Conservation (phyloP, 1,139 yeast species). For the Yamadazyma triangularis region DNA sequence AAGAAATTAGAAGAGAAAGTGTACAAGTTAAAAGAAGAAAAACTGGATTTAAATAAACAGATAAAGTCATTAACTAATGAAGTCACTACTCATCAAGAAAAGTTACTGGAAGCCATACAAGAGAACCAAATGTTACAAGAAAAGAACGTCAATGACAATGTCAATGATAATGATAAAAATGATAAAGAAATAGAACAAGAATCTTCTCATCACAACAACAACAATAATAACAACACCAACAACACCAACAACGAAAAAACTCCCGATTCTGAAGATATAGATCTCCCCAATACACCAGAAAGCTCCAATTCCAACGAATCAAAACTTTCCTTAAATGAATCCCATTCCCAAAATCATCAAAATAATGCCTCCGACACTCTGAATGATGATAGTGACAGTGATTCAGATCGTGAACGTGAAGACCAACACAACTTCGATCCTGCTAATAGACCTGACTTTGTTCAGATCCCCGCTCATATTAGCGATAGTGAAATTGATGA, state of each 20-base stretch:
- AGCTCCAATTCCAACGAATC: slow-evolving; percentile 1
- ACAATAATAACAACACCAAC: neutral
- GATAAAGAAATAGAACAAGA: neutral
- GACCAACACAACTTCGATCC: neutral
- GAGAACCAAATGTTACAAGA: neutral
- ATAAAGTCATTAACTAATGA: slow-evolving; percentile 5
- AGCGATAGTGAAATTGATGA: slow-evolving; percentile 1
- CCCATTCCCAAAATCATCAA: slow-evolving; percentile 1
- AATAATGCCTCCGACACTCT: neutral
- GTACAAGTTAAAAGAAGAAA: slow-evolving; percentile 14
- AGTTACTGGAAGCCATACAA: neutral
- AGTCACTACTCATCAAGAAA: neutral
- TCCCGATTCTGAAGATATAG: slow-evolving; percentile 1
- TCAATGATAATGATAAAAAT: neutral
- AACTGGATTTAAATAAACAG: slow-evolving; percentile 11
- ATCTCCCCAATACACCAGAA: slow-evolving; percentile 2
- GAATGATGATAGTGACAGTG: neutral
- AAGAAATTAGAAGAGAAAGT: slow-evolving; percentile 18
- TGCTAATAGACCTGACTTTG: neutral
- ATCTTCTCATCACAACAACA: neutral
- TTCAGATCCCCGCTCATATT: neutral
- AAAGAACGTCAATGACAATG: neutral
- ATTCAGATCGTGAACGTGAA: neutral
- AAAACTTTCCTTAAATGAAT: slow-evolving; percentile 3
- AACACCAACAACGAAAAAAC: neutral